Base-by-base conservation (phyloP, 2,329 filamentous ascomycete species). In the Gyromitra esculenta region DNA sequence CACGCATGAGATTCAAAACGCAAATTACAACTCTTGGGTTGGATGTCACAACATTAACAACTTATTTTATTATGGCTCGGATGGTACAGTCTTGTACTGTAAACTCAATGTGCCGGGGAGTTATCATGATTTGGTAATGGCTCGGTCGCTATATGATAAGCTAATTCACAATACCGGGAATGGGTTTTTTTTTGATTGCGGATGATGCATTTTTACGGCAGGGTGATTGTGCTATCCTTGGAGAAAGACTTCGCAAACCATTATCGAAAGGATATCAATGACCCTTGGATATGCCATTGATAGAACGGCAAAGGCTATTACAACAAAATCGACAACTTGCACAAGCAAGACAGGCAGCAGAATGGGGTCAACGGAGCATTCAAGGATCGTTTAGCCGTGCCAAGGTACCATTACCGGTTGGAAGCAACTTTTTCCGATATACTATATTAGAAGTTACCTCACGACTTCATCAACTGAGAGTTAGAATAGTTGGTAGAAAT, bases 151-250 rank as follows among this genome's bases (percentile, higher is more conserved):
- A 6, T 56, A 56, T 9, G 2, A 25, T 35, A 1, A 6, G 13
- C 35, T 56, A 56, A 39, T 60, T 4, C 41, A 43, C 15, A 1
- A 35, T 37, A 68, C 6, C 15, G 35, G 11, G 1, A 25, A 37
- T 2, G 6, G 45, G 41, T n/a, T 59, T 45, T 68, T 68, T 50
- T n/a, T 6, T 68, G 41, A 59, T 57, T 56, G 50, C 5, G 6
- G 37, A 68, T 68, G 45, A 18, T 25, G 11, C 50, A 11, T 57
- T 68, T 68, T 37, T 18, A 56, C 50, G 5, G n/a, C 15, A 21
- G 1, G 13, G 25, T 56, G 52, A 31, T 35, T 5, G 25, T 25
- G 25, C 25, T 25, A 25, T 39, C 64, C 5, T n/a, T 45, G 48
- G 18, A 68, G 18, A 18, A 43, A 15, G 18, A 56, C 31, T 35